Conservation (phyloP, 164 flowering plant genomes). For the Piper betle region DNA sequence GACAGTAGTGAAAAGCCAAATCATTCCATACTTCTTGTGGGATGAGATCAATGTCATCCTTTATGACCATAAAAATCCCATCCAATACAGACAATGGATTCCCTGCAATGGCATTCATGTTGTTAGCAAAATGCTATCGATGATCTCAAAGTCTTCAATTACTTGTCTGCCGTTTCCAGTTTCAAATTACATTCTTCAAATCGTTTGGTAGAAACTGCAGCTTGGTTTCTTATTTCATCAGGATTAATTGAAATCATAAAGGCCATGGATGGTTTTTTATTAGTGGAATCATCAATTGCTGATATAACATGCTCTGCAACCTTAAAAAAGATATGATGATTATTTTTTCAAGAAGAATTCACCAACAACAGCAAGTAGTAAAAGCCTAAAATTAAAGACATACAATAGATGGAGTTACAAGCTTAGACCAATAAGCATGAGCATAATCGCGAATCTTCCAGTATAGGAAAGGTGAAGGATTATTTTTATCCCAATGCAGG, state of each 20-base stretch:
- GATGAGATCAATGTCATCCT: slow-evolving; percentile 94
- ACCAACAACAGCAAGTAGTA: neutral
- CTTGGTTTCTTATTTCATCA: slow-evolving; percentile 74
- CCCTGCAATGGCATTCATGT: slow-evolving; percentile 28
- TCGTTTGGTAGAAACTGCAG: slow-evolving; percentile 81
- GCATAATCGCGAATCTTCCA: slow-evolving; percentile 95
- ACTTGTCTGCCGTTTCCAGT: neutral
- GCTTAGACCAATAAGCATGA: slow-evolving; percentile 63
- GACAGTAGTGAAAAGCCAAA: slow-evolving; percentile 64
- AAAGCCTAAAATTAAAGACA: slow-evolving; percentile 4
- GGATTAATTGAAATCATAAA: slow-evolving; percentile 56
- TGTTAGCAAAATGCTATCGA: neutral
- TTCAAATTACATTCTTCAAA: slow-evolving; percentile 65
- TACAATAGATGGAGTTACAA: slow-evolving; percentile 65
- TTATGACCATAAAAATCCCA: slow-evolving; percentile 83
- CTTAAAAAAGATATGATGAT: slow-evolving; percentile 23
- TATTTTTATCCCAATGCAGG: slow-evolving; percentile 21
- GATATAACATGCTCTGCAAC: slow-evolving; percentile 75
- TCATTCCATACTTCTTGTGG: slow-evolving; percentile 39
- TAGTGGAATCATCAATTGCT: slow-evolving; percentile 47
- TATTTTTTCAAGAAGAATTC: slow-evolving; percentile 1
- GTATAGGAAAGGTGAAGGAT: slow-evolving; percentile 34
- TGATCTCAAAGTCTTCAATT: neutral
- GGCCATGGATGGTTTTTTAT: slow-evolving; percentile 45
- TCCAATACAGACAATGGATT: slow-evolving; percentile 71